These are phyloP conservation scores for Collybia sordida DNA, from an alignment of 768 basidiomycete species.

Conservation along the genomic window DNA sequence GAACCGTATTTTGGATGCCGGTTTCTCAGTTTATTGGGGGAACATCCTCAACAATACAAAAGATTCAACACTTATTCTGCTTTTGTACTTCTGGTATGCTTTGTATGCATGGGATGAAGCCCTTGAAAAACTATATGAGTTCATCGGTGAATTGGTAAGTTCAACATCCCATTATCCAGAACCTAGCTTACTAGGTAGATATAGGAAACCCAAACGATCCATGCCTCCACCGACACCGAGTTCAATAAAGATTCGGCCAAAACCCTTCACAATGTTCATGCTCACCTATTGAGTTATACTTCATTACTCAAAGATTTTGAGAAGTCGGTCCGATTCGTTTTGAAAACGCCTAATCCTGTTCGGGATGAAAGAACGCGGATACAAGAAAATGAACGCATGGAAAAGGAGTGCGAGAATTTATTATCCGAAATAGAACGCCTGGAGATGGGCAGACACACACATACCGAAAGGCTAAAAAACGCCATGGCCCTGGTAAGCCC, in stretches of 20 bases:
- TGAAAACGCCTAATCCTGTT: conserved; percentile 45
- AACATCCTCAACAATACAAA: conserved; percentile 17
- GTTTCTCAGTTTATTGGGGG: conserved; percentile 26
- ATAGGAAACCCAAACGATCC: background rate
- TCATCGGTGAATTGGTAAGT: conserved; percentile 21
- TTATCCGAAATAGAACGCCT: conserved; percentile 49
- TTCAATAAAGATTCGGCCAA: conserved; percentile 42
- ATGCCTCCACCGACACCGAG: conserved; percentile 34
- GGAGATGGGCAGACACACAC: conserved; percentile 38
- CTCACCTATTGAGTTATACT: conserved; percentile 49
- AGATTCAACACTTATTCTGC: conserved; percentile 22
- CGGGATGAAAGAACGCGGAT: conserved; percentile 34
- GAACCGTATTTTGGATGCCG: conserved; percentile 47
- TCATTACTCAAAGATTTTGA: conserved; percentile 46
- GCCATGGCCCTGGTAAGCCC: conserved; percentile 47
- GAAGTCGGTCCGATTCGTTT: conserved; percentile 44
- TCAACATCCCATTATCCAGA: background rate
- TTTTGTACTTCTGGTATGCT: conserved; percentile 23
- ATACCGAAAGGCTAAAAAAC: conserved; percentile 49
- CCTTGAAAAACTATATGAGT: conserved; percentile 19
- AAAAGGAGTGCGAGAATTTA: conserved; percentile 49
- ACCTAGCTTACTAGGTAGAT: background rate
- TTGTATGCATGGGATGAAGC: conserved; percentile 26
- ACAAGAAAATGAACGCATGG: conserved; percentile 33
- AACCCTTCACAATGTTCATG: conserved; percentile 51